Base-by-base conservation (phyloP, 2,329 filamentous ascomycete species). In the Amauroascus verrucosus region DNA sequence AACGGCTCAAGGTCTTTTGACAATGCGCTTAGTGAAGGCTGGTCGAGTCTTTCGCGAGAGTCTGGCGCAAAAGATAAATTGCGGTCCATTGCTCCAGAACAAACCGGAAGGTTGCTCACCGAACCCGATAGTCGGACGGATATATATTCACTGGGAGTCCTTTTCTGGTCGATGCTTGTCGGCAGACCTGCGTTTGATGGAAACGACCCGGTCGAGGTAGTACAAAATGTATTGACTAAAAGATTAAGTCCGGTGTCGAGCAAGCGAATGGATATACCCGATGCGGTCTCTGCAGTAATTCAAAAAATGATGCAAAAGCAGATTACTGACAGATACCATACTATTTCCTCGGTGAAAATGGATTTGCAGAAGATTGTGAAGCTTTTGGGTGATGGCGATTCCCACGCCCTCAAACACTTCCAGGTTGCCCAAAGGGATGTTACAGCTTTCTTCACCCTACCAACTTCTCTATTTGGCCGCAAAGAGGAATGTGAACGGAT, bases 71-170 rank as follows among this genome's bases (percentile, higher is more conserved):
- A 88, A 70, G 84, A 90, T 64, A 95, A 95, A 69, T 75, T 97
- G 18, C 82, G 90, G 49, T 96, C 88, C 65, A 94, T 96, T 65
- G 91, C 89, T 45, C 90, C 91, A 0, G 91, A 97, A 65, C 91
- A 96, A 72, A 96, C 91, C 1, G 91, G 91, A 13, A 83, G 91
- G 18, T 85, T 96, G 79, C 87, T 89, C 2, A 88, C 87, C 2
- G 90, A 96, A 67, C 91, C 91, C 1, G 91, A 96, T 69, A 87
- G 81, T 41, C 81, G 91, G 38, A 96, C 91, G 14, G 91, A 97
- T 67, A 94, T 96, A 30, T 96, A 96, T 71, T 90, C 88, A 0
- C 74, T 96, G 0, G 91, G 91, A 3, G 83, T 96, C 37, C 70
- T 96, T 1, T 91, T 96, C 67, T 96, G 88, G 85, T 87, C 81